These are phyloP conservation scores for Pinus taeda DNA, from an alignment of 75 land plant species.

Conservation along the genomic window DNA sequence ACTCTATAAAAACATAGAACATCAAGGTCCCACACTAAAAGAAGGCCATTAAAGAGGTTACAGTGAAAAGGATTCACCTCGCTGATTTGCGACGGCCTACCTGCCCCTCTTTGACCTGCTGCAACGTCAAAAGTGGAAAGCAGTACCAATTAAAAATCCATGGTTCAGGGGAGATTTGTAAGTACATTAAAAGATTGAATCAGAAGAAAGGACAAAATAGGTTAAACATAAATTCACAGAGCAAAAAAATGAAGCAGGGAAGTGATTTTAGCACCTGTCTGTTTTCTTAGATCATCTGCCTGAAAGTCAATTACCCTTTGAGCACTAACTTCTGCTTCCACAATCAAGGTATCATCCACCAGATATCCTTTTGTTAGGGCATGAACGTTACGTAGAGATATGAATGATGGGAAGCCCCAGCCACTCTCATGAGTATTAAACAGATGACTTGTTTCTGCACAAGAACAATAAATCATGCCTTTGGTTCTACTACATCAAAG, in stretches of 20 bases:
- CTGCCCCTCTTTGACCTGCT: no score
- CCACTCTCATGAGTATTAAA: slow-evolving; percentile 88
- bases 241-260: slow-evolving; percentile 42
- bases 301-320: slow-evolving; percentile 64
- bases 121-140: no score
- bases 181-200: no score
- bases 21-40: no score
- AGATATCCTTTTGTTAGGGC: slow-evolving; percentile 70
- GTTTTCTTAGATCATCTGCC: slow-evolving; percentile 87
- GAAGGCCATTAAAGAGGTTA: no score
- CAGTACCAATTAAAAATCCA: no score
- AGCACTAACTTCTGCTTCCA: slow-evolving; percentile 86
- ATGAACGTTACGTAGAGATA: slow-evolving; percentile 78
- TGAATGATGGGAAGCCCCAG: slow-evolving; percentile 95
- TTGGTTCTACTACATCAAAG: not conserved
- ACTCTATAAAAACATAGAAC: no score
- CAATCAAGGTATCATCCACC: slow-evolving; percentile 67
- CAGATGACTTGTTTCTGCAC: slow-evolving; percentile 81
- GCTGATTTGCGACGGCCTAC: no score
- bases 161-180: no score
- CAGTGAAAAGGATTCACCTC: no score
- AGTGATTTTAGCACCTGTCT: slow-evolving; percentile 78
- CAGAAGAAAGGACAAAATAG: no score
- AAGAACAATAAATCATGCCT: not conserved
- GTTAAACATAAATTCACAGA: no score